Base-by-base conservation (phyloP, 768 basidiomycete species). In the Sporobolomyces pararoseus region DNA sequence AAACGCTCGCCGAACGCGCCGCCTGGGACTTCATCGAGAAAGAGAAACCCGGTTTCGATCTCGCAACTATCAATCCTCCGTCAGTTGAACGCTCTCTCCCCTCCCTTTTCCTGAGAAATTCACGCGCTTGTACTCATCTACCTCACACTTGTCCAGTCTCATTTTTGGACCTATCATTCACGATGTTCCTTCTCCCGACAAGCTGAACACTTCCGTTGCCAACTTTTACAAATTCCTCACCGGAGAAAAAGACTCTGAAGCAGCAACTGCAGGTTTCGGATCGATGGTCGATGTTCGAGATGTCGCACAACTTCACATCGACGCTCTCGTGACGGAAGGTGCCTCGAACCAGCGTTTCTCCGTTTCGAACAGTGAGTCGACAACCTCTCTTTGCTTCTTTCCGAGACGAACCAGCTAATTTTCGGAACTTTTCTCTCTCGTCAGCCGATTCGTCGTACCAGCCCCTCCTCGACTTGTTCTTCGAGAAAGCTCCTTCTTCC, bases 1-100 rank as follows among this genome's bases (percentile, higher is more conserved):
- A 89, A 80, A 83, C 81, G 14, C 80, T 88, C 2, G 86, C 87
- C 0, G 89, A 90, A 78, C 81, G 80, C 79, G 82, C 83, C 27
- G 85, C 85, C 10, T 86, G 85, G 85, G 78, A 79, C 9, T 83
- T 82, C 70, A 76, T 82, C 42, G 60, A 69, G 32, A 76, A 83
- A 35, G 69, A 83, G 61, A 80, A 85, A 70, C 83, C 84, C 63
- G 55, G 47, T 17, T 77, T 79, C 47, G 86, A 86, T 70, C 72
- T 87, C 27, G 80, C 82, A 2, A 82, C 82, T 13, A 68, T 87
- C 44, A 84, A 84, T 74, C 86, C 86, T 27, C 84, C 86, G 16
- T 84, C 79, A 65, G 84, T 32, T 31, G 35, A 23, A 27, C 31
- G 54, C 29, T 50, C 6, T 29, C 55, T 73, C 32, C 0, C 42